Base-by-base conservation (phyloP, 1,139 yeast genomes). In the Pichia sp. region DNA sequence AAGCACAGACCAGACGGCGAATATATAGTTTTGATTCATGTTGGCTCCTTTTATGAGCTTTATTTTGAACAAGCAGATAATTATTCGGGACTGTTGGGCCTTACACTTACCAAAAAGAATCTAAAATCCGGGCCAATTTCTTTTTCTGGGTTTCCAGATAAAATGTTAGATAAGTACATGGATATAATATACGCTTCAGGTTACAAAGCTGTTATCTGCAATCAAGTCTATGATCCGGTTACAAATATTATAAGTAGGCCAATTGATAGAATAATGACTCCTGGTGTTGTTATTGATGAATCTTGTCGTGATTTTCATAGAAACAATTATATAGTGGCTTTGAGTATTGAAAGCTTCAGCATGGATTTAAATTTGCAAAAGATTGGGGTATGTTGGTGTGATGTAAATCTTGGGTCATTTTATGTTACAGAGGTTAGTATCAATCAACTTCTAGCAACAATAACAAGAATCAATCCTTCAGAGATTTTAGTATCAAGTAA, bases 241-340 rank as follows among this genome's bases (percentile, higher is more conserved):
- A 41, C 53, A n/a, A 63, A 61, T 47, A 69, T 69, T 24, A 72
- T 79, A 31, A 77, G 73, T 41, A 66, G 99, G 33, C 78, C 83
- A 31, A 76, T 93, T 0, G 73, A 88, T 5, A 68, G 97, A 35
- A 77, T 89, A 7, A 76, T 91, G 2, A 82, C 96, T 0, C 96
- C 97, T 0, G 98, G 99, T 1, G 91, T 97, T 0, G 71, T 91
- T 39, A 74, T 89, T 11, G 96, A 86, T 53, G 97, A 91, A 52
- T 77, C 84, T 1, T 82, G 89, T 49, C 66, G 91, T 52, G 83
- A 88, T 54, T 77, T 76, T 46, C 76, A 75, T 48, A 72, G 74
- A 39, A 83, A 84, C 51, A 86, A 88, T 54, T 88, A 70, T 55
- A 64, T 89, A 28, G 66, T 83, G 31, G 74, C 88, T 4, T 66